Conservation (phyloP, 371 early-diverging fungal genomes). For the Paramicrosporidium saccamoebae region DNA sequence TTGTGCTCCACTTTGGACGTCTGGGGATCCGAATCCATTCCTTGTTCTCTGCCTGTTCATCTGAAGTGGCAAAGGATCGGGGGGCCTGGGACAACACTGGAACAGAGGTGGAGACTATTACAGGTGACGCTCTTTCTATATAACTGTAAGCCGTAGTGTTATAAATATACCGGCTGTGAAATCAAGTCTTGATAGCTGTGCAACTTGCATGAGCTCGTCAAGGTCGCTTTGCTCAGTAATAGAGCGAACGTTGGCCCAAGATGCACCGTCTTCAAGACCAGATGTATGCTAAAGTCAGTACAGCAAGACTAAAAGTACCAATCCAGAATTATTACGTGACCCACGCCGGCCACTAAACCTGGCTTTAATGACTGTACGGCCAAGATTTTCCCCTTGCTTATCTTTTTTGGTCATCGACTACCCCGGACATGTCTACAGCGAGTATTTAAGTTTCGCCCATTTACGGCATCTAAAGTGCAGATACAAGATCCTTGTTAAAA, state of each 20-base stretch:
- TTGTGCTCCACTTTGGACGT: conserved; percentile 57
- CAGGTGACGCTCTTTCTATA: too few relatives aligned
- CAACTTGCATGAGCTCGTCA: conserved; percentile 75
- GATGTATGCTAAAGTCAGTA: conserved; percentile 44
- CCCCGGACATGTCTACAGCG: too few relatives aligned
- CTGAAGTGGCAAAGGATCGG: conserved; percentile 24
- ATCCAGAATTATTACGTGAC: conserved; percentile 1
- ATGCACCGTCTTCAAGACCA: conserved; percentile 39
- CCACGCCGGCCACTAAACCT: too few relatives aligned
- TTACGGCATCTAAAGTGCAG: too few relatives aligned
- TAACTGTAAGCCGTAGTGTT: neutral
- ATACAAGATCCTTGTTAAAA: too few relatives aligned
- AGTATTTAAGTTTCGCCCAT: too few relatives aligned
- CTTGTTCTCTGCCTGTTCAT: conserved; percentile 42
- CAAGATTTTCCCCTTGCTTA: too few relatives aligned
- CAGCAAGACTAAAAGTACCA: conserved; percentile 1
- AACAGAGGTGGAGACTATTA: too few relatives aligned
- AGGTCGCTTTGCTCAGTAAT: conserved; percentile 85
- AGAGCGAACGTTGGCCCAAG: conserved; percentile 61
- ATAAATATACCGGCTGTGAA: conserved; percentile 43
- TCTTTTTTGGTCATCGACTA: too few relatives aligned
- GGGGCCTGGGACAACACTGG: conserved; percentile 1
- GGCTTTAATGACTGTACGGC: too few relatives aligned
- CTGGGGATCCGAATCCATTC: conserved; percentile 41
- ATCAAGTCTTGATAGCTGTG: conserved; percentile 69